Conservation (phyloP, 768 basidiomycete genomes). For the Amanita brunnescens region DNA sequence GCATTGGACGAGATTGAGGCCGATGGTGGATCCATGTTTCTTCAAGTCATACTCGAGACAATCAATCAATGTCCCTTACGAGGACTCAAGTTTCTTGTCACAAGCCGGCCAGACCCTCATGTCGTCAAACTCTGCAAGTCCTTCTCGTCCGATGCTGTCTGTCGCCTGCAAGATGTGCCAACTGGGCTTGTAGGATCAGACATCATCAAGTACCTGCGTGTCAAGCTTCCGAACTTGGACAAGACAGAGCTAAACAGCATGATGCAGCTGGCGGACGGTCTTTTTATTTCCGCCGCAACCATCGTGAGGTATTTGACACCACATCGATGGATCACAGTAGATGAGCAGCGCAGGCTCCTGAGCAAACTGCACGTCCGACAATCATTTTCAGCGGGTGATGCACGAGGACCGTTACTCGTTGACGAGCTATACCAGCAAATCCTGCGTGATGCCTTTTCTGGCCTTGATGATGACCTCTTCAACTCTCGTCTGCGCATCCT, state of each 20-base stretch:
- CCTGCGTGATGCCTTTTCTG: conserved; percentile 10
- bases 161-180: conserved; percentile 9
- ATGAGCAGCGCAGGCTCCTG: conserved; percentile 6
- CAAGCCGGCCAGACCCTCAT: conserved; percentile 14
- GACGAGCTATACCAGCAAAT: no score
- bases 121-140: conserved; percentile 9
- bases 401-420: conserved; percentile 3
- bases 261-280: conserved; percentile 11
- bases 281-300: conserved; percentile 23
- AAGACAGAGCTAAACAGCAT: conserved; percentile 8
- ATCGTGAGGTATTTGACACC: conserved; percentile 13
- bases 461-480: conserved; percentile 5
- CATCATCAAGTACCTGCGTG: conserved; percentile 4
- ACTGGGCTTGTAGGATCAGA: conserved; percentile 4
- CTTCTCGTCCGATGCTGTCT: conserved; percentile 5
- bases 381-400: background rate
- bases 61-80: conserved; percentile 8
- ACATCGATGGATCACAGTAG: background rate
- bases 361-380: conserved; percentile 2
- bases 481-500: conserved; percentile 10
- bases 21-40: conserved; percentile 11
- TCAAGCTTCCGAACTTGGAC: background rate
- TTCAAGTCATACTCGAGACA: conserved; percentile 9
- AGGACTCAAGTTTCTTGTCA: conserved; percentile 17
- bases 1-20: conserved; percentile 17